A percentile compares a stretch with the other conserved stretches of the same genome.
Conservation (phyloP, 2,329 filamentous ascomycete species). For the Amylocarpus encephaloides region DNA sequence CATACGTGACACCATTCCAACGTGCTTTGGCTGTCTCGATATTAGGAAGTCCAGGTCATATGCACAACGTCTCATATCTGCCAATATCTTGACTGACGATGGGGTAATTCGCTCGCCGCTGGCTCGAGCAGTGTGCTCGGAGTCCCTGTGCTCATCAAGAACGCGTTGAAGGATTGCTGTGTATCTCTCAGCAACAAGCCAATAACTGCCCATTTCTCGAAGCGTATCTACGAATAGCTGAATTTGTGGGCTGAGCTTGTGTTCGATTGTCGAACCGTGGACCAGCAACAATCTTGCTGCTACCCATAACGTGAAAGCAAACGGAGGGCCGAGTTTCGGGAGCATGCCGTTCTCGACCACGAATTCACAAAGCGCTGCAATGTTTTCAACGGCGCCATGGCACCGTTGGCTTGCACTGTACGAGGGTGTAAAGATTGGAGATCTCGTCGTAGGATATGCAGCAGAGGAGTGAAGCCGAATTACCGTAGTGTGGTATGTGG, state of each 20-base stretch:
- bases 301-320: conserved; percentile 90
- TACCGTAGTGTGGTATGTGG: conserved; percentile 82
- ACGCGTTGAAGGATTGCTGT: conserved; percentile 73
- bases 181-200: conserved; percentile 81
- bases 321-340: conserved; percentile 77
- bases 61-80: conserved; percentile 85
- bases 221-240: conserved; percentile 77
- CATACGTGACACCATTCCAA: conserved; percentile 36
- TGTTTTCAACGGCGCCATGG: conserved; percentile 74
- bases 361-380: conserved; percentile 71
- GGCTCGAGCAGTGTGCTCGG: conserved; percentile 51
- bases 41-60: conserved; percentile 90
- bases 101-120: conserved; percentile 71
- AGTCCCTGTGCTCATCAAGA: conserved; percentile 78
- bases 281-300: conserved; percentile 81
- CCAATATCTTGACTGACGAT: conserved; percentile 76
- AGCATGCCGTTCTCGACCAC: conserved; percentile 70
- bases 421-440: conserved; percentile 82
- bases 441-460: conserved; percentile 83
- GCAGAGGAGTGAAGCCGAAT: conserved; percentile 89
- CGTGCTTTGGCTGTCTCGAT: conserved; percentile 54
- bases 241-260: conserved; percentile 73
- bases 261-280: conserved; percentile 83
- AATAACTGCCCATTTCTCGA: conserved; percentile 72
- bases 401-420: conserved; percentile 81